Percentiles rank a stretch among this genome's conserved stretches.
phyloP scores from a whole-genome alignment of 345 rosid species.

The Rubroshorea leprosula region DNA sequence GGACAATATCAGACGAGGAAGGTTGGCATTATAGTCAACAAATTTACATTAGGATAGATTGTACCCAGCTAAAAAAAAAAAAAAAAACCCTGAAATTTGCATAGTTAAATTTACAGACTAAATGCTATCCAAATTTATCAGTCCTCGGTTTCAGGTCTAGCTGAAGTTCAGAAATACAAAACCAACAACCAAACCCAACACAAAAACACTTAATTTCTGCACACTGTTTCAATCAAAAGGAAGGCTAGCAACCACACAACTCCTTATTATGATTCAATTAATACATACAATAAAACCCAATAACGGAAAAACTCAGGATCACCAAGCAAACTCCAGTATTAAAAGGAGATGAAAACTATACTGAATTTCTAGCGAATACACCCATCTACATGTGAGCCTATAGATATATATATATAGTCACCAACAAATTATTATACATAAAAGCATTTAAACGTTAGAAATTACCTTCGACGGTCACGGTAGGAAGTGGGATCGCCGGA shows the following conservation, averaged over 20 bases:
- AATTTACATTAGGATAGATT: too few relatives aligned
- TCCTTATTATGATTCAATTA: background rate
- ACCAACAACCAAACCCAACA: background rate
- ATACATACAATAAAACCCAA: background rate
- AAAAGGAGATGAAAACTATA: background rate
- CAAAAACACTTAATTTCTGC: background rate
- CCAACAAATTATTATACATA: background rate
- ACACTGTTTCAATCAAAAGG: background rate
- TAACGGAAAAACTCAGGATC: background rate
- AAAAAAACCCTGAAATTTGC: too few relatives aligned
- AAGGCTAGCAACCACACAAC: background rate
- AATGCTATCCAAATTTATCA: background rate
- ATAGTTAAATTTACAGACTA: too few relatives aligned
- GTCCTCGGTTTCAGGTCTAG: background rate
- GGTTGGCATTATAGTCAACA: too few relatives aligned
- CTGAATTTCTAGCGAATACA: background rate
- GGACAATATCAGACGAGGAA: too few relatives aligned
- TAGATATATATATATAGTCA: background rate
- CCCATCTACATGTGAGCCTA: background rate
- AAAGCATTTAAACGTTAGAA: too few relatives aligned
- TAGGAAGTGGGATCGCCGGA: constrained; percentile 84
- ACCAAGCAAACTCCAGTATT: background rate
- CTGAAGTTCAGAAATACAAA: background rate
- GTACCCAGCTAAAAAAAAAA: too few relatives aligned
- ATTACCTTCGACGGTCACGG: constrained; percentile 87